phyloP scores from a whole-genome alignment of 371 early-diverging fungal genomes.

The Conidiobolus incongruus region DNA sequence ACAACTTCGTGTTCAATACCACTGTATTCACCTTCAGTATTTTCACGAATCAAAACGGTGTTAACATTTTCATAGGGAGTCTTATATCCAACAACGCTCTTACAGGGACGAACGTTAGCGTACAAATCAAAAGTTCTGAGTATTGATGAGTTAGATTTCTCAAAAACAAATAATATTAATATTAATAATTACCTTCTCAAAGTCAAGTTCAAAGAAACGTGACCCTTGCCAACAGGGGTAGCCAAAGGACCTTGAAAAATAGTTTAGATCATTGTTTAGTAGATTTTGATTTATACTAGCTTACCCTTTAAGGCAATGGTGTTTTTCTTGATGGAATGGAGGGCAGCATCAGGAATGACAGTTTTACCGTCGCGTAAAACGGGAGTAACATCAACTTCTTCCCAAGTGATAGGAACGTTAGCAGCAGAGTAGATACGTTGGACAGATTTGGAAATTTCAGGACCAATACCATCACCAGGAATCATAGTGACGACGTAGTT shows the following conservation, averaged over 20 bases:
- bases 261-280: background rate
- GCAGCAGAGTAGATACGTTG: conserved; percentile 83
- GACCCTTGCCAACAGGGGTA: conserved; percentile 96
- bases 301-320: conserved; percentile 87
- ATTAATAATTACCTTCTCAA: conserved; percentile 40
- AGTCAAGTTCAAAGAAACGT: conserved; percentile 94
- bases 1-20: conserved; percentile 96
- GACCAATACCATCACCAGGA: conserved; percentile 97
- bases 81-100: conserved; percentile 80
- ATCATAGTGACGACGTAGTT: conserved; percentile 81
- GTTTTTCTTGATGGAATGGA: conserved; percentile 76
- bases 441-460: conserved; percentile 88
- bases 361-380: conserved; percentile 78
- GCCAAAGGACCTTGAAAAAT: conserved; percentile 56
- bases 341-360: conserved; percentile 76
- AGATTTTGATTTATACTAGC: too few relatives aligned
- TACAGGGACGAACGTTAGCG: conserved; percentile 96
- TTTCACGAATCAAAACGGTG: conserved; percentile 95
- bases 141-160: background rate
- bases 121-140: conserved; percentile 82
- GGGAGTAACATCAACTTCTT: conserved; percentile 87
- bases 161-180: background rate
- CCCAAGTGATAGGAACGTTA: conserved; percentile 89
- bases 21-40: conserved; percentile 98
- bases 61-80: conserved; percentile 92